A percentile compares a stretch with the other conserved stretches of the same genome.
These are phyloP conservation scores for Moesziomyces sp. DNA, from an alignment of 1,284 basidiomycete genomes.

Conservation along the genomic window DNA sequence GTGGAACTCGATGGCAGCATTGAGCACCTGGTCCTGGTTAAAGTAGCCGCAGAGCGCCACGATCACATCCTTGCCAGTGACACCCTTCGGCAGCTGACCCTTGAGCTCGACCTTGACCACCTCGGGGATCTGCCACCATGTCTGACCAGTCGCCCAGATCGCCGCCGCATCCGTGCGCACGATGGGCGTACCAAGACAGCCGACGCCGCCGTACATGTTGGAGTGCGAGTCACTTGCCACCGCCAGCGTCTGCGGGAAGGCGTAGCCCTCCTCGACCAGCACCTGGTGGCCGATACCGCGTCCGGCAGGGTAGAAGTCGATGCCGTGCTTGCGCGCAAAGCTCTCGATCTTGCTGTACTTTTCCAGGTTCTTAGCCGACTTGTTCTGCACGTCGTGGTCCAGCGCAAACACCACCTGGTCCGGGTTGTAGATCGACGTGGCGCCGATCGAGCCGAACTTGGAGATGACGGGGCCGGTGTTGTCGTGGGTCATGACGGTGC, in stretches of 20 bases:
- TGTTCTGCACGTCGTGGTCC: constrained; percentile 99
- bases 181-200: constrained; percentile 95
- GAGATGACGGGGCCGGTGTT: constrained; percentile 98
- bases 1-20: constrained; percentile 97
- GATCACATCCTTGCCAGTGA: constrained; percentile 98
- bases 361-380: constrained; percentile 87
- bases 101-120: constrained; percentile 94
- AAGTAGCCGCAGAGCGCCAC: constrained; percentile 96
- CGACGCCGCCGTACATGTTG: constrained; percentile 99
- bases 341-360: constrained; percentile 94
- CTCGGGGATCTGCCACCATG: constrained; percentile 99
- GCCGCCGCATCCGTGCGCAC: constrained; percentile 83
- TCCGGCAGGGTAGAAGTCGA: constrained; percentile 98
- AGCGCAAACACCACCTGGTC: constrained; percentile 93
- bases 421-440: constrained; percentile 83
- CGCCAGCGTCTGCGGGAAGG: constrained; percentile 66
- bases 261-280: constrained; percentile 65
- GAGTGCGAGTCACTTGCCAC: constrained; percentile 95
- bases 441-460: constrained; percentile 90
- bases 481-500: constrained; percentile 82
- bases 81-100: constrained; percentile 84
- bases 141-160: constrained; percentile 97
- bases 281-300: constrained; percentile 83
- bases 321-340: constrained; percentile 84
- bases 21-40: constrained; percentile 96